These are phyloP conservation scores for Boletus eberwhitei DNA, from an alignment of 768 basidiomycete species.

Conservation along the genomic window DNA sequence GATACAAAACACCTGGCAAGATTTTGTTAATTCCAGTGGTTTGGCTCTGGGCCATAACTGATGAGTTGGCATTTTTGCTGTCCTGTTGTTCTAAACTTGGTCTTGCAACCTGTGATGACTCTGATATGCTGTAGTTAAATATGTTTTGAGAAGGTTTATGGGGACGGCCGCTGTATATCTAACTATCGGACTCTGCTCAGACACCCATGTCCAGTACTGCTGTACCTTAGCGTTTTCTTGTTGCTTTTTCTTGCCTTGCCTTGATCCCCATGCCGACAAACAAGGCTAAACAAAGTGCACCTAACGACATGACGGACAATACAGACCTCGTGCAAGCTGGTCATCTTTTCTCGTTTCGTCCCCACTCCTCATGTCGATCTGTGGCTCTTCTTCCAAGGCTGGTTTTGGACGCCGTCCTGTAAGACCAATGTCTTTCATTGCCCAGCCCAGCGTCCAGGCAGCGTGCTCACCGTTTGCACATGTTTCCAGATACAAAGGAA, in stretches of 20 bases:
- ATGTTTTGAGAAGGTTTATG: conserved; percentile 10
- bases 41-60: conserved; percentile 15
- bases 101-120: conserved; percentile 9
- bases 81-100: not conserved
- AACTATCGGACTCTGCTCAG: conserved; percentile 10
- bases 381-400: conserved; percentile 50
- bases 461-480: conserved; percentile 13
- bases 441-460: conserved; percentile 6
- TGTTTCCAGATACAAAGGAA: conserved; percentile 49
- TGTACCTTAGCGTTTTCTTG: conserved; percentile 23
- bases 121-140: conserved; percentile 8
- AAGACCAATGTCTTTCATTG: conserved; percentile 3
- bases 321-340: not conserved
- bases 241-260: not conserved
- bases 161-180: conserved; percentile 14
- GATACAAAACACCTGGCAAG: conserved; percentile 61
- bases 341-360: not conserved
- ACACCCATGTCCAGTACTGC: conserved; percentile 2
- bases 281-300: conserved; percentile 18
- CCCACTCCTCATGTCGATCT: conserved; percentile 46
- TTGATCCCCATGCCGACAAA: conserved; percentile 11
- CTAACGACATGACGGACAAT: conserved; percentile 3
- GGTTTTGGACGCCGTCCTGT: conserved; percentile 49
- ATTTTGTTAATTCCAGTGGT: conserved; percentile 46
- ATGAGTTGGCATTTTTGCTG: conserved; percentile 1